Evolutionary conservation across 2,329 filamentous ascomycete species (phyloP).

Genomic region (Ceratocystis eucalypticola): DNA sequence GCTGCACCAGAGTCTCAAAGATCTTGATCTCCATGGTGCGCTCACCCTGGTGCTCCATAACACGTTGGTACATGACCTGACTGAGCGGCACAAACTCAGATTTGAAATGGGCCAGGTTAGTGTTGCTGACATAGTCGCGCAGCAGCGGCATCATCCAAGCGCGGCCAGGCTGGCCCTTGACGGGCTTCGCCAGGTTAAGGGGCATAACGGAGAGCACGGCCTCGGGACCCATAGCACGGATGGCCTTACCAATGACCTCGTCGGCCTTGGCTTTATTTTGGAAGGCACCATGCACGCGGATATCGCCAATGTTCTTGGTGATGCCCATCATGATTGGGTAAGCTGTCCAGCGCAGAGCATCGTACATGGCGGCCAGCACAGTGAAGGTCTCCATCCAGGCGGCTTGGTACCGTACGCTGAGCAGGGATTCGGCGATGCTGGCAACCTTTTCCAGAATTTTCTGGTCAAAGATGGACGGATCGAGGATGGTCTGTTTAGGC

Average conservation of each 20-base stretch:
- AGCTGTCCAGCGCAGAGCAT: conserved; percentile 71
- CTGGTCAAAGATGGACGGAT: conserved; percentile 86
- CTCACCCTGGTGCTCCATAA: conserved; percentile 66
- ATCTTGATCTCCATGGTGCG: conserved; percentile 97
- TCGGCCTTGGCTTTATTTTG: conserved; percentile 91
- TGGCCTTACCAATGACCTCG: conserved; percentile 72
- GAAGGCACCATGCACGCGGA: conserved; percentile 79
- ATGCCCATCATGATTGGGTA: conserved; percentile 64
- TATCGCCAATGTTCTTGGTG: conserved; percentile 67
- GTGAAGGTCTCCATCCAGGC: conserved; percentile 94
- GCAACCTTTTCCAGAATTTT: conserved; percentile 74
- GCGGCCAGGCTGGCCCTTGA: conserved; percentile 64
- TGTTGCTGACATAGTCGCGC: conserved; percentile 80
- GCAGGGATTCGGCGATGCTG: conserved; percentile 55
- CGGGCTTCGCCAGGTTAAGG: conserved; percentile 68
- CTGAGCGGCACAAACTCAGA: conserved; percentile 78
- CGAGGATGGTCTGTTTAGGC: conserved; percentile 66
- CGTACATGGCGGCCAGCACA: conserved; percentile 75
- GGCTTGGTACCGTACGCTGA: conserved; percentile 82
- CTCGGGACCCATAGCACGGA: conserved; percentile 80
- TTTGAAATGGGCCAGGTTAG: conserved; percentile 72
- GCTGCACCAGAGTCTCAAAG: conserved; percentile 88
- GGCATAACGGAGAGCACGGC: conserved; percentile 71
- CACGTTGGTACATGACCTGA: conserved; percentile 75
- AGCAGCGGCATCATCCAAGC: conserved; percentile 92